Evolutionary conservation across 2,329 filamentous ascomycete genomes (phyloP).

Genomic region (Fusarium newnesense): DNA sequence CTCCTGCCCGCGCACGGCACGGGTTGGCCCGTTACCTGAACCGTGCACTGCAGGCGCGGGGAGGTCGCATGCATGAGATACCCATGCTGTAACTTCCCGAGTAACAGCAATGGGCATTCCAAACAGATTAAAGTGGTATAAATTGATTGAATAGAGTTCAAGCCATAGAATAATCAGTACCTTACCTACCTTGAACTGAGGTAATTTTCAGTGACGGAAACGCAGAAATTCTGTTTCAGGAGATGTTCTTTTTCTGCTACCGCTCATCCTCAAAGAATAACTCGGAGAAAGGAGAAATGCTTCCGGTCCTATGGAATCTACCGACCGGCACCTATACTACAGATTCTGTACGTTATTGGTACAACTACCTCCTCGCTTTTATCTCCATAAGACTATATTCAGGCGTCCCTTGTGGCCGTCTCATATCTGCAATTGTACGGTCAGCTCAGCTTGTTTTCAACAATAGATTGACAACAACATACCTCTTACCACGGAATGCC

Average conservation of each 20-base stretch:
- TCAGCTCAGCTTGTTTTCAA: background rate
- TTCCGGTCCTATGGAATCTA: conserved; percentile 16
- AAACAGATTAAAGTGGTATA: background rate
- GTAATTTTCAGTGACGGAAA: background rate
- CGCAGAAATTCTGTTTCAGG: background rate
- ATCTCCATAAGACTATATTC: conserved; percentile 4
- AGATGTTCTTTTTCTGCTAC: conserved; percentile 25
- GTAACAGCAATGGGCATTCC: conserved; percentile 17
- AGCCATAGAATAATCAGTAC: background rate
- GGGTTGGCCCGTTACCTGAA: conserved; percentile 40
- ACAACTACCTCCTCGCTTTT: conserved; percentile 14
- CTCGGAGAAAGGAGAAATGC: background rate
- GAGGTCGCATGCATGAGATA: conserved; percentile 28
- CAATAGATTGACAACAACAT: conserved; percentile 52
- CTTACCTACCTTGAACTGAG: background rate
- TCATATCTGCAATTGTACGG: conserved; percentile 62
- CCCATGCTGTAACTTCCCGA: conserved; percentile 6
- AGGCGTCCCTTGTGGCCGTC: conserved; percentile 65
- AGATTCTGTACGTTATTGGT: conserved; percentile 38
- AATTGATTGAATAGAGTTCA: conserved; percentile 2
- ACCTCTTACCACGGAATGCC: conserved; percentile 98
- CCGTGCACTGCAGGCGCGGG: conserved; percentile 34
- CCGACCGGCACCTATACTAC: conserved; percentile 27
- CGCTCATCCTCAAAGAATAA: background rate
- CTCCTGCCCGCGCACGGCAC: conserved; percentile 25